A percentile compares a stretch with the other conserved stretches of the same genome.
Evolutionary conservation across 1,284 basidiomycete species (phyloP).

Genomic region (Porogramme epimiltina): DNA sequence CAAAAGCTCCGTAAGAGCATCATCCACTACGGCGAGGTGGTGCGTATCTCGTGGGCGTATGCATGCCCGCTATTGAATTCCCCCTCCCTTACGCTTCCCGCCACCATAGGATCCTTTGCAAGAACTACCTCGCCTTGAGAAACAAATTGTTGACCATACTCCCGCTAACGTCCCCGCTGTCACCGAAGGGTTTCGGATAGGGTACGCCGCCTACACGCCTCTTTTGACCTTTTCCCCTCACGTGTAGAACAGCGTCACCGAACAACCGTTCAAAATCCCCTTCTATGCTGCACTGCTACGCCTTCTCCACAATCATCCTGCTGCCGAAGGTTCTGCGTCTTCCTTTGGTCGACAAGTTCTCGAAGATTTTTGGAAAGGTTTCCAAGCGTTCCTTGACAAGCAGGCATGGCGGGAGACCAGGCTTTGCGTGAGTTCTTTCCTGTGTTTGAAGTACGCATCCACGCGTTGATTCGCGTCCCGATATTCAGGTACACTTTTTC

Average conservation of each 20-base stretch:
- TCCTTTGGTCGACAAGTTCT: conserved; percentile 76
- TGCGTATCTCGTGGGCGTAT: conserved; percentile 41
- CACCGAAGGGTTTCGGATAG: conserved; percentile 76
- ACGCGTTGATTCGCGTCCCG: background rate
- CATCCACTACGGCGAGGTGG: conserved; percentile 82
- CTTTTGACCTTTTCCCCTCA: background rate
- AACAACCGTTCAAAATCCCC: conserved; percentile 91
- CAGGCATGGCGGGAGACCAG: conserved; percentile 88
- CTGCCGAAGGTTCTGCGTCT: conserved; percentile 22
- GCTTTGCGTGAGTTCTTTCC: conserved; percentile 69
- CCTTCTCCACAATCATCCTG: conserved; percentile 56
- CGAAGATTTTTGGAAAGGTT: conserved; percentile 87
- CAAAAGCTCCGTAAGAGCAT: conserved; percentile 71
- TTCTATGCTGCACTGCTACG: conserved; percentile 85
- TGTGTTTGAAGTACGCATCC: conserved; percentile 2
- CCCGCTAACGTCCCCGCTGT: conserved; percentile 61
- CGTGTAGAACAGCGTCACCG: conserved; percentile 58
- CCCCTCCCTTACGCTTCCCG: conserved; percentile 14
- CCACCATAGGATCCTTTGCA: conserved; percentile 62
- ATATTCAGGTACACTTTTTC: conserved; percentile 82
- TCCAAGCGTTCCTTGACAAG: conserved; percentile 84
- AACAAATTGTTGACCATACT: conserved; percentile 61
- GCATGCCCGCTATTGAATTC: background rate
- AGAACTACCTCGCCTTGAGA: conserved; percentile 67
- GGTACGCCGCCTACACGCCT: conserved; percentile 45